Conservation (phyloP, 2,329 filamentous ascomycete genomes). For the Beauveria rudraprayagi region DNA sequence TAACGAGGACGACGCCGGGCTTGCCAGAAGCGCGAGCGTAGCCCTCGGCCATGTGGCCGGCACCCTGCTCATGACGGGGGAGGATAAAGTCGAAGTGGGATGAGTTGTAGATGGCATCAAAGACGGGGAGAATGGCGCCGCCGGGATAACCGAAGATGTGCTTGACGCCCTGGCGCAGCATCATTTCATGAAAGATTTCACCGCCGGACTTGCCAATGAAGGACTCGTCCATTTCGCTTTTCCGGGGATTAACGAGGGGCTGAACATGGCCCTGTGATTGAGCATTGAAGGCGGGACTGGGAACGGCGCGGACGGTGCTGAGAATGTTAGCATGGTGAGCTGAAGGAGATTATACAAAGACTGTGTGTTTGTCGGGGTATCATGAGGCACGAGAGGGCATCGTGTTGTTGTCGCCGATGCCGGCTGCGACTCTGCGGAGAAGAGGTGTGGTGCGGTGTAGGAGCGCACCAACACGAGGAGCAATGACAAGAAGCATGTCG, state of each 20-base stretch:
- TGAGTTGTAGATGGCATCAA: constrained; percentile 98
- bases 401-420: constrained; percentile 8
- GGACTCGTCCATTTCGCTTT: constrained; percentile 70
- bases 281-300: constrained; percentile 55
- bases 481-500: not conserved
- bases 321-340: constrained; percentile 3
- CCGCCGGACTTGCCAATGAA: constrained; percentile 90
- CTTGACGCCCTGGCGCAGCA: constrained; percentile 85
- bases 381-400: not conserved
- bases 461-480: not conserved
- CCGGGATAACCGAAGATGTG: constrained; percentile 93
- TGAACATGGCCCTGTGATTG: constrained; percentile 54
- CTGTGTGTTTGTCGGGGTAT: no score
- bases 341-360: not conserved
- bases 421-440: constrained; percentile 3
- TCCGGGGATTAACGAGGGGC: constrained; percentile 53
- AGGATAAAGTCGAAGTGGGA: constrained; percentile 94
- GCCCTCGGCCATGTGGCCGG: constrained; percentile 96
- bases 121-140: constrained; percentile 93
- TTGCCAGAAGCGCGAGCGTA: constrained; percentile 91
- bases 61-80: constrained; percentile 93
- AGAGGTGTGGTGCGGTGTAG: not conserved
- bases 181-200: constrained; percentile 99
- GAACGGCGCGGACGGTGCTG: constrained; percentile 44
- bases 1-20: constrained; percentile 92